Conservation (phyloP, 75 land plant species). For the Pinus taeda region DNA sequence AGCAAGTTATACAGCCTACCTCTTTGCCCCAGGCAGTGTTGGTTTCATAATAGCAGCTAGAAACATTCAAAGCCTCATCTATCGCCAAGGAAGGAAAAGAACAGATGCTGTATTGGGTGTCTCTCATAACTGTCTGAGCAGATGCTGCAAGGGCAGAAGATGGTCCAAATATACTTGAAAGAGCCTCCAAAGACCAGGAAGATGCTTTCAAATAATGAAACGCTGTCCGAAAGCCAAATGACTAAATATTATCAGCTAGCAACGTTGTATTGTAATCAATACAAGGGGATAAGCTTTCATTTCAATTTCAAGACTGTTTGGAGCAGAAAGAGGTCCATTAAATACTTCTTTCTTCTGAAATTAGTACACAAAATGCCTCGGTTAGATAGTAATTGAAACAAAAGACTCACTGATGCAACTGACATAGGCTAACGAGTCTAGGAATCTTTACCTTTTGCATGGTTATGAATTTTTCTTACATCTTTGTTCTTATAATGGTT, state of each 20-base stretch:
- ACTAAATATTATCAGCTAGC: no score
- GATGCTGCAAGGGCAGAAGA: conserved; percentile 16
- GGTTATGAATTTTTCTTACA: neutral
- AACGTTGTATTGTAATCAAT: neutral
- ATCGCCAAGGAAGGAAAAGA: neutral
- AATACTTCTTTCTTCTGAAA: neutral
- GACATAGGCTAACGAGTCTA: neutral
- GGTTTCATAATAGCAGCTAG: conserved; percentile 23
- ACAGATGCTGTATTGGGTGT: neutral
- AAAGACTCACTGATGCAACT: neutral
- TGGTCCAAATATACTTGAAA: conserved; percentile 15
- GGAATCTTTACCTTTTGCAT: neutral
- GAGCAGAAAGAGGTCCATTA: neutral
- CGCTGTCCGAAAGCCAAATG: neutral
- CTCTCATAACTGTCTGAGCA: neutral
- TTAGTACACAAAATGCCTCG: neutral
- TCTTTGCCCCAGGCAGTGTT: conserved; percentile 28
- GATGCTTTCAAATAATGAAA: neutral
- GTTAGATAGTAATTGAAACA: neutral
- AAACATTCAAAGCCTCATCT: conserved; percentile 20
- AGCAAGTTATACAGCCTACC: conserved; percentile 6
- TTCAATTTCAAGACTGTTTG: neutral
- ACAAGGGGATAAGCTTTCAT: neutral
- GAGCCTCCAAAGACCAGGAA: neutral
- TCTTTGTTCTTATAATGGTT: neutral